These are phyloP conservation scores for Colletotrichum sp. DNA, from an alignment of 2,329 filamentous ascomycete genomes.

Conservation along the genomic window DNA sequence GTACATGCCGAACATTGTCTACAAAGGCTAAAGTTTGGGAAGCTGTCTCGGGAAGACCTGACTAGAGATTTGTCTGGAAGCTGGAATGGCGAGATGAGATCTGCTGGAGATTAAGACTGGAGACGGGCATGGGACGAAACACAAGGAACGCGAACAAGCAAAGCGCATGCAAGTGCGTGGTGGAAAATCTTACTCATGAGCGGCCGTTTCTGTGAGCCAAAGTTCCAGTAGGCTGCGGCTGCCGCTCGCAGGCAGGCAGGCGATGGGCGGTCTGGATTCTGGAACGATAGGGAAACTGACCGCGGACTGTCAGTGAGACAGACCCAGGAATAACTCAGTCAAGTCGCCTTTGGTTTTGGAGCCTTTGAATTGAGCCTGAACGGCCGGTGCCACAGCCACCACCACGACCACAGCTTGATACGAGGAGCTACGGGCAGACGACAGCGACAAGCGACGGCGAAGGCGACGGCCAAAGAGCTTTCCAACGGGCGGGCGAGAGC, in stretches of 20 bases:
- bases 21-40: not conserved
- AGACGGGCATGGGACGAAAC: constrained; percentile 6
- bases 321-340: not conserved
- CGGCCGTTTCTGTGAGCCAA: constrained; percentile 2
- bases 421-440: not conserved
- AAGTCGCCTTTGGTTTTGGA: not conserved
- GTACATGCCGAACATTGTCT: not conserved
- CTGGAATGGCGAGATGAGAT: not conserved
- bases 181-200: constrained; percentile 9
- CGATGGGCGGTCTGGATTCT: constrained; percentile 1
- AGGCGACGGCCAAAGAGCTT: not conserved
- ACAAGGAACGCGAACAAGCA: not conserved
- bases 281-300: not conserved
- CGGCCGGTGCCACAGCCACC: constrained; percentile 7
- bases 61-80: not conserved
- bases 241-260: not conserved
- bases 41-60: not conserved
- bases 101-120: not conserved
- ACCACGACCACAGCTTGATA: not conserved
- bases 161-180: not conserved
- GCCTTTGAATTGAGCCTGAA: not conserved
- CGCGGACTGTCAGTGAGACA: not conserved
- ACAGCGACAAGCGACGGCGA: not conserved
- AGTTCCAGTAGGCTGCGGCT: not conserved
- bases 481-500: not conserved